Evolutionary conservation across 495 filamentous ascomycete genomes (phyloP).

Genomic region (Aspergillus hancockii): DNA sequence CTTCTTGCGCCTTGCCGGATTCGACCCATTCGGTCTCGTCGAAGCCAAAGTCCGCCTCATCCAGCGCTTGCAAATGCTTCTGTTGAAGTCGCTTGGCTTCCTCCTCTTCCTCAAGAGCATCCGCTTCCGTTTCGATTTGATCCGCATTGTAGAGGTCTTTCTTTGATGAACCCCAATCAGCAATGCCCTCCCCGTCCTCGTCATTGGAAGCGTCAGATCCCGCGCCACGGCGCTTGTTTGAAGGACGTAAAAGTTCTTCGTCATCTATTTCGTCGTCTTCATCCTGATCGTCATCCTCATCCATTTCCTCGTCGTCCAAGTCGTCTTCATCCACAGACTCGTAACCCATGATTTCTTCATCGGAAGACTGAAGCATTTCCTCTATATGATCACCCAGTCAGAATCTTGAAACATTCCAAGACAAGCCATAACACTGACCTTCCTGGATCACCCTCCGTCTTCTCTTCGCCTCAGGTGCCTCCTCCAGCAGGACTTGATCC

Average conservation of each 20-base stretch:
- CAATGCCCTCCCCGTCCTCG: slow-evolving; percentile 72
- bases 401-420: slow-evolving; percentile 11
- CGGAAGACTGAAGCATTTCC: slow-evolving; percentile 66
- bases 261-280: slow-evolving; percentile 35
- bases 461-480: slow-evolving; percentile 75
- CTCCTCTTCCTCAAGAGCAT: slow-evolving; percentile 87
- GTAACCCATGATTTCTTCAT: slow-evolving; percentile 83
- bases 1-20: slow-evolving; percentile 38
- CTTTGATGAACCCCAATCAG: slow-evolving; percentile 83
- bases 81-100: slow-evolving; percentile 85
- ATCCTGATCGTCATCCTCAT: slow-evolving; percentile 46
- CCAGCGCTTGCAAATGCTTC: slow-evolving; percentile 83
- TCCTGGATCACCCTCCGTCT: slow-evolving; percentile 65
- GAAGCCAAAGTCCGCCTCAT: slow-evolving; percentile 88
- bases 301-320: slow-evolving; percentile 50
- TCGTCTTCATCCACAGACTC: slow-evolving; percentile 51
- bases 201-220: slow-evolving; percentile 37
- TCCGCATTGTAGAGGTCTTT: slow-evolving; percentile 93
- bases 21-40: slow-evolving; percentile 83
- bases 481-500: slow-evolving; percentile 83
- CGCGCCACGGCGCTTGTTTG: slow-evolving; percentile 25
- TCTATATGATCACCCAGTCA: slow-evolving; percentile 42
- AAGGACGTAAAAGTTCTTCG: slow-evolving; percentile 15
- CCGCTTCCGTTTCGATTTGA: slow-evolving; percentile 84
- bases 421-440: slow-evolving; percentile 40